Evolutionary conservation across 73 alveolate species (phyloP), one percentile per base, ranked within the genome.

Genomic region (Stentor roeselii): DNA sequence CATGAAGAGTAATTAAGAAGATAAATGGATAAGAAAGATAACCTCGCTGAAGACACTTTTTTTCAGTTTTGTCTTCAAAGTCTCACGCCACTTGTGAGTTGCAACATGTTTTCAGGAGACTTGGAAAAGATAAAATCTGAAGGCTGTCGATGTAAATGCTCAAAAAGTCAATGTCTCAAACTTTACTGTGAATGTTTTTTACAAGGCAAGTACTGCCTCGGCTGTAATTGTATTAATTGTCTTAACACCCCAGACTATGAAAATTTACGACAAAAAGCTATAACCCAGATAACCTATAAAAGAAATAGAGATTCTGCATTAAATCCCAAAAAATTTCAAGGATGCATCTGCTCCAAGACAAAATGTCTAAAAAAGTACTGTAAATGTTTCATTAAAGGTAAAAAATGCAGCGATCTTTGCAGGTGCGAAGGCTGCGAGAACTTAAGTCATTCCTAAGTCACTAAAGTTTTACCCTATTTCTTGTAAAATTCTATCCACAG

Each of bases 381-480:
- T 67, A 40, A 67, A 67, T 67, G 80, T 32, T 67, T 27, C 34
- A 32, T 14, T 11, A 32, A n/a, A 27, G n/a, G 41, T 15, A 30
- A 30, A 67, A 40, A n/a, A 14, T 67, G 80, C 80, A 21, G 27
- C n/a, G 27, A 36, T 67, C 37, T 34, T 67, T 67, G 80, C 41
- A 67, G 34, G 37, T 67, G 80, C 34, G 80, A 67, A 67, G 80
- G 80, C 15, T 67, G 80, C 80, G 14, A 30, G 37, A 67, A 67
- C 27, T 21, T 58, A 31, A 58, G n/a, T n/a, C n/a, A n/a, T n/a
- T n/a, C n/a, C n/a, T n/a, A n/a, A n/a, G n/a, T n/a, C n/a, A n/a
- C n/a, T n/a, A n/a, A n/a, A n/a, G n/a, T n/a, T n/a, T n/a, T n/a
- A n/a, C n/a, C n/a, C n/a, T n/a, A n/a, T n/a, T n/a, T n/a, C n/a